Conservation (phyloP, 495 filamentous ascomycete genomes). For the Aspergillus ellipticus region DNA sequence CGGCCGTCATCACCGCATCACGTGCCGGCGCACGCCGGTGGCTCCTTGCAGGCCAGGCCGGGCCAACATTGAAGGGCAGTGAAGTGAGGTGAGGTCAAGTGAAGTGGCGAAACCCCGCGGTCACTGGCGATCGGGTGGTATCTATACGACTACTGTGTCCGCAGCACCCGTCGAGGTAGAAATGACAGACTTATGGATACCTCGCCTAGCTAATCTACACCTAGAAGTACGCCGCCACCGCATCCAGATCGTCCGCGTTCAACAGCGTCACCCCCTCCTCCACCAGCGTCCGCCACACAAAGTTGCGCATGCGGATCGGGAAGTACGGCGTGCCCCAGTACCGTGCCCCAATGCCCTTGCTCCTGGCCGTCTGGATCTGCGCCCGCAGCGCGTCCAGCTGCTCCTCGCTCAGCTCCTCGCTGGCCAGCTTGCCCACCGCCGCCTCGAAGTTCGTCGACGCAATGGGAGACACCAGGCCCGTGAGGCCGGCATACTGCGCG, state of each 20-base stretch:
- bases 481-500: conserved; percentile 40
- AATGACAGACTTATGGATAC: not conserved
- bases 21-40: no score
- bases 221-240: conserved; percentile 41
- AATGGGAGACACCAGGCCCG: conserved; percentile 46
- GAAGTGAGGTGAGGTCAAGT: no score
- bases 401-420: conserved; percentile 32
- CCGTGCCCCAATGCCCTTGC: conserved; percentile 59
- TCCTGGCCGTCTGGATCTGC: conserved; percentile 59
- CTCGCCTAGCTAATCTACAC: not conserved
- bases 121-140: no score
- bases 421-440: conserved; percentile 38
- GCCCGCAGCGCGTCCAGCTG: conserved; percentile 57
- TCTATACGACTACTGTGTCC: no score
- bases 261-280: conserved; percentile 66
- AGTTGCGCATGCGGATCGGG: conserved; percentile 60
- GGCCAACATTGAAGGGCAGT: no score
- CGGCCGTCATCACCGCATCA: no score
- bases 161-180: no score
- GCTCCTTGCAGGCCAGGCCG: no score
- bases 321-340: conserved; percentile 75
- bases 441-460: conserved; percentile 44
- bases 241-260: conserved; percentile 74
- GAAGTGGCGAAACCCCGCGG: no score
- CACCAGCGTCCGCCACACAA: conserved; percentile 64